Evolutionary conservation across 169 alveolate species (phyloP), one percentile per base, ranked within the genome.

Genomic region (Plasmodium vinckei): DNA sequence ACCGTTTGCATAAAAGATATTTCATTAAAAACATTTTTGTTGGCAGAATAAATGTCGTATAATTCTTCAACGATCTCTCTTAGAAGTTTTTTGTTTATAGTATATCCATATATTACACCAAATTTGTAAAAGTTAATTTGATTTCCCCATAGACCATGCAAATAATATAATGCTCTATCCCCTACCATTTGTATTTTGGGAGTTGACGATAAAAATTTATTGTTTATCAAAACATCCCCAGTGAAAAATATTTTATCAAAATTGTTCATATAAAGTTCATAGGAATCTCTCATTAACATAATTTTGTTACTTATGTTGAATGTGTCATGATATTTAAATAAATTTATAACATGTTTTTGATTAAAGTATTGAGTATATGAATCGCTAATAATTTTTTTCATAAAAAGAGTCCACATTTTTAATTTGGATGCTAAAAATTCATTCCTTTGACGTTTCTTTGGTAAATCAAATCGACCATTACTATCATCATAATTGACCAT

Each of bases 281-380:
- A 77, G 21, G 77, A 47, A 77, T 77, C 88, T 64, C 77, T 54
- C 68, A 77, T 67, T 49, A 77, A 44, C 77, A 77, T 63, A 1
- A 64, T 77, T 53, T 77, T 77, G 46, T 77, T 77, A 27, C 17
- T 77, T 77, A 77, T 77, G 42, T 77, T 77, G 72, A 63, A 77
- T 7, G 68, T 10, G 0, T 19, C 57, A 64, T n/a, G 54, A 63
- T 77, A 17, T 25, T 77, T 63, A 46, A 63, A 61, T 15, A 77
- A 13, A 4, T 23, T 77, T 56, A 17, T 27, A 4, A 65, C 77
- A 68, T 77, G 88, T 49, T 51, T 77, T 44, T 77, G 88, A 15
- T 77, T 63, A 63, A 77, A 77, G 6, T 63, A 23, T 9, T 39
- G 23, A 5, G 47, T 9, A 44, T 47, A 77, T 3, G 88, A 49